These are phyloP conservation scores for Fusarium bulbicola DNA, from an alignment of 2,329 filamentous ascomycete genomes.

Conservation along the genomic window DNA sequence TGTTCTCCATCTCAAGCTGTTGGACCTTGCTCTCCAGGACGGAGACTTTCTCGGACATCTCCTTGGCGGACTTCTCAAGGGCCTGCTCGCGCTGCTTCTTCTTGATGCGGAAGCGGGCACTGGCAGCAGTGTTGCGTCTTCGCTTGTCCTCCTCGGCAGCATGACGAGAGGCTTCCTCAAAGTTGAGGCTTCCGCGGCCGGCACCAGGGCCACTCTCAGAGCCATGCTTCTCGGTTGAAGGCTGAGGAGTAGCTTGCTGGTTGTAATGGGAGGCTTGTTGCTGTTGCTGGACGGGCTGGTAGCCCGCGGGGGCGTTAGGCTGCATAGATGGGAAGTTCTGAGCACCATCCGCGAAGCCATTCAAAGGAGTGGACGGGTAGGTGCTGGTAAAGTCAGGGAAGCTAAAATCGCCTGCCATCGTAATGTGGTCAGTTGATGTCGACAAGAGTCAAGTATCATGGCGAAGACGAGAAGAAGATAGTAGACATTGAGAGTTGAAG, in stretches of 20 bases:
- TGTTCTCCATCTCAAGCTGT: conserved; percentile 84
- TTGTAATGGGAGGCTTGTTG: conserved; percentile 42
- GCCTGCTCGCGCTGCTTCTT: conserved; percentile 95
- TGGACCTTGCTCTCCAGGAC: conserved; percentile 76
- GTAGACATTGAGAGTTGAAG: conserved; percentile 31
- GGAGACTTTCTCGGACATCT: conserved; percentile 82
- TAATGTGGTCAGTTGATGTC: conserved; percentile 44
- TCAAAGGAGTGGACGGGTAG: conserved; percentile 61
- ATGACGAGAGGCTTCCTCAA: conserved; percentile 76
- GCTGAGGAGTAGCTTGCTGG: conserved; percentile 43
- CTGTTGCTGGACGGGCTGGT: conserved; percentile 50
- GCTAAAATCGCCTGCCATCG: conserved; percentile 66
- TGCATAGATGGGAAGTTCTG: conserved; percentile 62
- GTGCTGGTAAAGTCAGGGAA: conserved; percentile 63
- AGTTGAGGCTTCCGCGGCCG: conserved; percentile 57
- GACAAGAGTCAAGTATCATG: conserved; percentile 36
- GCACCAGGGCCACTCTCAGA: conserved; percentile 52
- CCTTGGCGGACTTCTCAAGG: conserved; percentile 82
- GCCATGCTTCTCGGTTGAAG: conserved; percentile 56
- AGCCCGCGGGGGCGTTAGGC: conserved; percentile 59
- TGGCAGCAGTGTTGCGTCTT: conserved; percentile 87
- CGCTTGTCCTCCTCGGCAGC: conserved; percentile 92
- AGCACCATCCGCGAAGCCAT: conserved; percentile 48
- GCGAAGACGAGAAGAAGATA: conserved; percentile 21
- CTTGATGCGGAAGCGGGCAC: conserved; percentile 89